Evolutionary conservation across 352 stramenopile species (phyloP).

Genomic region (Phytophthora constricta): DNA sequence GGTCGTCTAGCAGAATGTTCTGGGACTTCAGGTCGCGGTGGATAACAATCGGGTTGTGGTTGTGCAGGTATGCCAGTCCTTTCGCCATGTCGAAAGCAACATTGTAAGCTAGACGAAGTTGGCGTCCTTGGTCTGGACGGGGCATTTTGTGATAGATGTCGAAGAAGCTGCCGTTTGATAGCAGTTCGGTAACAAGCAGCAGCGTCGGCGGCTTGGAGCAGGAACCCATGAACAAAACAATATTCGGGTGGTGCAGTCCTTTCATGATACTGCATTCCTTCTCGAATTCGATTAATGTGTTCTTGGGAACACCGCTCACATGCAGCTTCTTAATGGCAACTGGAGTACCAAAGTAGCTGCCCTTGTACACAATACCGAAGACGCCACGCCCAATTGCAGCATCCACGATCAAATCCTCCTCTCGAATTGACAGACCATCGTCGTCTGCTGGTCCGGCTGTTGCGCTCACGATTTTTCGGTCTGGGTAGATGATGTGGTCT

Average conservation of each 20-base stretch:
- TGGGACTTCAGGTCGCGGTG: constrained; percentile 92
- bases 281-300: constrained; percentile 83
- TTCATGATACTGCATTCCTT: constrained; percentile 90
- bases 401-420: constrained; percentile 81
- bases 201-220: constrained; percentile 97
- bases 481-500: constrained; percentile 84
- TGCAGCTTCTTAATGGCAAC: constrained; percentile 89
- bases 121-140: constrained; percentile 53
- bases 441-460: constrained; percentile 53
- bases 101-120: constrained; percentile 75
- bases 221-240: constrained; percentile 98
- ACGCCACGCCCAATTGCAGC: constrained; percentile 75
- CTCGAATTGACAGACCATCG: constrained; percentile 78
- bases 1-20: constrained; percentile 83
- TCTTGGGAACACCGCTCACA: constrained; percentile 80
- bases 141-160: constrained; percentile 90
- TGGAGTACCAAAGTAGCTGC: constrained; percentile 83
- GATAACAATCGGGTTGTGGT: constrained; percentile 97
- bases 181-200: constrained; percentile 95
- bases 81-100: constrained; percentile 91
- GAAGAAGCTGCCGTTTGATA: constrained; percentile 85
- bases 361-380: constrained; percentile 86
- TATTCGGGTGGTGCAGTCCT: constrained; percentile 96
- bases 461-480: constrained; percentile 73
- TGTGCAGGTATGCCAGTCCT: constrained; percentile 97